A percentile compares a stretch with the other conserved stretches of the same genome.
Conservation (phyloP, 2,329 filamentous ascomycete species). For the Basipetospora chlamydospora region DNA sequence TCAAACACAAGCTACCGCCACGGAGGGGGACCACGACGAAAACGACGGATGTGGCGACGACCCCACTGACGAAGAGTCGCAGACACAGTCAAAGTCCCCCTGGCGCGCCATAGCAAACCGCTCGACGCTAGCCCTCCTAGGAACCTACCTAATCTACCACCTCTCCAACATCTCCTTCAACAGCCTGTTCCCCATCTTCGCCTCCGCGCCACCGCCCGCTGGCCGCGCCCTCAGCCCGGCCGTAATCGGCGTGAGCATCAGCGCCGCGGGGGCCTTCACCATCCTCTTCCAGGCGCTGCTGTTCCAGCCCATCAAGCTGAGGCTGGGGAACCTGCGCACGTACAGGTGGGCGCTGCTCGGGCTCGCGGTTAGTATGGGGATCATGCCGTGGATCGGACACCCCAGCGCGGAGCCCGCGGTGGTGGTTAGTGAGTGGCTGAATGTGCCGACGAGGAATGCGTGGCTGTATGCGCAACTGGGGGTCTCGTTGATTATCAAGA, state of each 20-base stretch:
- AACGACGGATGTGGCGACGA: no score
- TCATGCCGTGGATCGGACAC: constrained; percentile 87
- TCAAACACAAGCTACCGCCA: neutral
- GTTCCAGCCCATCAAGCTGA: constrained; percentile 65
- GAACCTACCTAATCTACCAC: constrained; percentile 86
- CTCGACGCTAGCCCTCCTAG: constrained; percentile 67
- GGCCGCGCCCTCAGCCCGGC: constrained; percentile 63
- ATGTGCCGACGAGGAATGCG: constrained; percentile 38
- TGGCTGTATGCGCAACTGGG: constrained; percentile 77
- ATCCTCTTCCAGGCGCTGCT: constrained; percentile 82
- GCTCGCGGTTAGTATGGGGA: constrained; percentile 65
- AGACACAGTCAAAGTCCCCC: constrained; percentile 5
- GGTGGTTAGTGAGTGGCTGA: constrained; percentile 22
- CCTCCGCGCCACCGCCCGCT: constrained; percentile 56
- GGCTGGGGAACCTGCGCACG: constrained; percentile 70
- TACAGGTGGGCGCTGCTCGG: constrained; percentile 69
- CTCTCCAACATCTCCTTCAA: constrained; percentile 92
- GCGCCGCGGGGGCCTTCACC: constrained; percentile 69
- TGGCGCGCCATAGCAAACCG: constrained; percentile 54
- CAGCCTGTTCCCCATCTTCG: constrained; percentile 88
- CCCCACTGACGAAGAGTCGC: no score
- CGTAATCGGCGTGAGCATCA: constrained; percentile 74
- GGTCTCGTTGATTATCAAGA: constrained; percentile 70
- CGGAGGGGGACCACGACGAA: neutral
- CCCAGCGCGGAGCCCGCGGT: constrained; percentile 41